Percentiles rank a stretch among this genome's conserved stretches.
phyloP scores from a whole-genome alignment of 139 green algal genomes.

The Volvox africanus region DNA sequence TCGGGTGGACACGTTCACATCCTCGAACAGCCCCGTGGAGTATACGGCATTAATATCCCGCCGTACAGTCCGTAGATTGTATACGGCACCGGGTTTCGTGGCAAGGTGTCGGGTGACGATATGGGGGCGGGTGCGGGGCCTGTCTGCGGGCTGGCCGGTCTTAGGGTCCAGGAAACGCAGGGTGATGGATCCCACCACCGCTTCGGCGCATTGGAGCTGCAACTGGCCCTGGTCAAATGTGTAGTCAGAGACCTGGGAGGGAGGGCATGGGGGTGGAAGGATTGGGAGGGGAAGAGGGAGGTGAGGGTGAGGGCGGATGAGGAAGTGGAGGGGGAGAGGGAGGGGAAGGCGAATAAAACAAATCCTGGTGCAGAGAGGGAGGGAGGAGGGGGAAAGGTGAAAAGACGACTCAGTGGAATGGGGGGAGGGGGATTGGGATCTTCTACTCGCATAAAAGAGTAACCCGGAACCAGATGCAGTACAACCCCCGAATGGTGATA shows the following conservation, averaged over 20 bases:
- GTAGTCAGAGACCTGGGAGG: constrained; percentile 57
- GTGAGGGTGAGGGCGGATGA: constrained; percentile 2
- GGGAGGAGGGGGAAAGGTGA: background rate
- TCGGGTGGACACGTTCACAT: constrained; percentile 90
- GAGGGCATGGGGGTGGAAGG: no score
- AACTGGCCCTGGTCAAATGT: constrained; percentile 56
- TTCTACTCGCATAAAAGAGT: no score
- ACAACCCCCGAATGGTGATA: background rate
- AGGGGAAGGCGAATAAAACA: background rate
- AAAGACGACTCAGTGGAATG: no score
- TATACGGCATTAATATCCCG: constrained; percentile 93
- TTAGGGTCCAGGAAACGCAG: constrained; percentile 86
- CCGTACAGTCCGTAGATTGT: constrained; percentile 81
- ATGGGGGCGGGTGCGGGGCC: constrained; percentile 83
- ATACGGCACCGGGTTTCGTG: constrained; percentile 82
- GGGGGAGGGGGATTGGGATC: background rate
- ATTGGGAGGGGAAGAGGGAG: no score
- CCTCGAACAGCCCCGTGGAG: constrained; percentile 94
- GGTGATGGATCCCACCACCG: constrained; percentile 76
- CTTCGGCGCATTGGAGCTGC: constrained; percentile 76
- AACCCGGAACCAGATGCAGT: no score
- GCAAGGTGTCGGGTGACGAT: constrained; percentile 87
- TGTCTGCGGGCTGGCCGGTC: constrained; percentile 61
- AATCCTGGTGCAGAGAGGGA: background rate
- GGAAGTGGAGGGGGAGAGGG: background rate